Conservation (phyloP, 2,329 filamentous ascomycete species). For the Apiospora saccharicola region DNA sequence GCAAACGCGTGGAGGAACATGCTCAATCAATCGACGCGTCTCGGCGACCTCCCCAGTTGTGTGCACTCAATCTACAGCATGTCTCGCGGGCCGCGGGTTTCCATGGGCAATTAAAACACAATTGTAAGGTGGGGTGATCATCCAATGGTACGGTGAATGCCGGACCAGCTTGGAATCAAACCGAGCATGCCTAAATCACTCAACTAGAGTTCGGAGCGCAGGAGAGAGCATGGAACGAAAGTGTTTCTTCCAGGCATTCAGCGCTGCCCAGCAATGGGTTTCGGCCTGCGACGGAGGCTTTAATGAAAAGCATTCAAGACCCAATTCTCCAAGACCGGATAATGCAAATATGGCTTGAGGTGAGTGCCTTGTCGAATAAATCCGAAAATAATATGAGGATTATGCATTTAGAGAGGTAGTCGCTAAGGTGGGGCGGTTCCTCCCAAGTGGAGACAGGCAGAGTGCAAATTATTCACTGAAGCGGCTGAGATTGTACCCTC, state of each 20-base stretch:
- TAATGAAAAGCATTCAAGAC: background rate
- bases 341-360: background rate
- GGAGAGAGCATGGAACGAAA: background rate
- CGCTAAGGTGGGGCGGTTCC: background rate
- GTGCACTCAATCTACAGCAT: background rate
- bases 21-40: background rate
- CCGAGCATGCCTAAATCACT: background rate
- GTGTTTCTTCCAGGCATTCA: background rate
- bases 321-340: background rate
- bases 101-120: background rate
- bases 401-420: background rate
- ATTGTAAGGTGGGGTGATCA: background rate
- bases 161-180: background rate
- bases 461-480: slow-evolving; percentile 14
- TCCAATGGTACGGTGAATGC: background rate
- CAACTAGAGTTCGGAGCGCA: background rate
- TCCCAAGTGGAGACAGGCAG: background rate
- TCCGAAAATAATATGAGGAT: background rate
- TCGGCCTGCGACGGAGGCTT: background rate
- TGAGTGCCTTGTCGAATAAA: background rate
- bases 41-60: background rate
- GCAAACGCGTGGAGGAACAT: background rate
- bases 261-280: background rate
- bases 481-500: background rate
- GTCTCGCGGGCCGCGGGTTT: slow-evolving; percentile 4